Evolutionary conservation across 1,139 yeast genomes (phyloP), one percentile per base, ranked within the genome.

Genomic region (Saccharomycopsis hybrid): DNA sequence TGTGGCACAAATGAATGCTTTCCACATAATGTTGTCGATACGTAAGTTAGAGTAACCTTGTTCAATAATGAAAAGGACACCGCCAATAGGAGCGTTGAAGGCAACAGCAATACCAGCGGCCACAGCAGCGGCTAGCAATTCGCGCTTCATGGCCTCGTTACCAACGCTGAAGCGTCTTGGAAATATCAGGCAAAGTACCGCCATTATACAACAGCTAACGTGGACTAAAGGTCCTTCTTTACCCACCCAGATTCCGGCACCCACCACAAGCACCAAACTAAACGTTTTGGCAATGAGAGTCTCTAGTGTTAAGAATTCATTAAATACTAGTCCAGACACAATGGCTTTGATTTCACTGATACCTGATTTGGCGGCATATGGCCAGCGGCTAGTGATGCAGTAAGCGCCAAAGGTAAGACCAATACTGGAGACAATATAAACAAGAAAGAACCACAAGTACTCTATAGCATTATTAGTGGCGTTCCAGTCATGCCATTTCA

Each of bases 31-130:
- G 53, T 73, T 75, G 29, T 79, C 78, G 27, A 83, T 80, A 48
- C 76, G 74, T 59, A 82, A 78, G 59, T 76, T 83, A 44, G 81
- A 74, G 3, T 84, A 78, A 54, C 85, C 71, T 54, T 78, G 78
- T 60, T 90, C 97, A 32, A 90, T 67, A 2, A 89, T 85, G 65
- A 90, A 90, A 32, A 90, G 66, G 1, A 90, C 95, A 3, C 97
- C 97, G 13, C 97, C 97, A 53, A 90, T 86, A 1, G 97, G 97
- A 0, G 97, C 85, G 51, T 89, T 89, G 67, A 90, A 90, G 0
- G 97, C 97, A 2, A 87, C 90, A 0, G 96, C 86, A 11, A 90
- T 90, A 5, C 97, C 97, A 0, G 95, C 88, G 0, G 96, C 95
- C 1, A 94, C 79, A 1, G 96, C 94, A 0, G 97, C 95, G 36